Evolutionary conservation across 2,329 filamentous ascomycete species (phyloP).

Genomic region (Didymella lethalis): DNA sequence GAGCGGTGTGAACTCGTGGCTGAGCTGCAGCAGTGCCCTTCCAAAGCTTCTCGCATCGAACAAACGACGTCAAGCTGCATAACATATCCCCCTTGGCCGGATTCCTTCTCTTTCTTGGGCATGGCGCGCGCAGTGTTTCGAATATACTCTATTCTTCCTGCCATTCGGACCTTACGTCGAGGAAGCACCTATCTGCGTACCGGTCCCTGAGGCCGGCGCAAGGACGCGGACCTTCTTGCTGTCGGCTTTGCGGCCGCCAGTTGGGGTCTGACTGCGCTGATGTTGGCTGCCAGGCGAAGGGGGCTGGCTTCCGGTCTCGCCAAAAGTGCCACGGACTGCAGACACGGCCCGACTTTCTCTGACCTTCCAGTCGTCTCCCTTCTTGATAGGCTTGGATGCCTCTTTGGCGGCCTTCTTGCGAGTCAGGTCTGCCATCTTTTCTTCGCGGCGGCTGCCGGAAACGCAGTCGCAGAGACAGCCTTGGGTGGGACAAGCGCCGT

Average conservation of each 20-base stretch:
- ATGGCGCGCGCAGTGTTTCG: not conserved
- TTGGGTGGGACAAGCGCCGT: conserved; percentile 65
- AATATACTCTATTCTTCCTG: not conserved
- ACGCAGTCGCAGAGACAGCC: conserved; percentile 69
- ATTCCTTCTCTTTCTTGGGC: not conserved
- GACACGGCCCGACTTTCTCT: conserved; percentile 55
- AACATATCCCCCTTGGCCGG: not conserved
- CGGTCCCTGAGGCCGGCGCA: conserved; percentile 24
- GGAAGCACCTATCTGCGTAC: conserved; percentile 15
- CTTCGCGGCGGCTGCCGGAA: conserved; percentile 54
- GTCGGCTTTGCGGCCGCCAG: conserved; percentile 31
- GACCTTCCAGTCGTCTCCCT: conserved; percentile 54
- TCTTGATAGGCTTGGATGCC: conserved; percentile 44
- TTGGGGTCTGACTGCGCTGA: conserved; percentile 19
- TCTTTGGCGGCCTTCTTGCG: conserved; percentile 47
- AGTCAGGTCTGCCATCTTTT: conserved; percentile 41
- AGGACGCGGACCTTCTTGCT: conserved; percentile 44
- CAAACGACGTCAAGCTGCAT: conserved; percentile 1
- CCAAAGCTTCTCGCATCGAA: not conserved
- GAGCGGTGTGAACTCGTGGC: conserved; percentile 21
- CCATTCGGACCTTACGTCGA: not conserved
- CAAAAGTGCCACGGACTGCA: conserved; percentile 47
- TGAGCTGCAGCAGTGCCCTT: conserved; percentile 5
- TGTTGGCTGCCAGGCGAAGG: conserved; percentile 24
- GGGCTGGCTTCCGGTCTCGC: conserved; percentile 24